Percentiles rank a stretch among this genome's conserved stretches.
Conservation (phyloP, 441 rosid species). For the Adansonia rubrostipa region DNA sequence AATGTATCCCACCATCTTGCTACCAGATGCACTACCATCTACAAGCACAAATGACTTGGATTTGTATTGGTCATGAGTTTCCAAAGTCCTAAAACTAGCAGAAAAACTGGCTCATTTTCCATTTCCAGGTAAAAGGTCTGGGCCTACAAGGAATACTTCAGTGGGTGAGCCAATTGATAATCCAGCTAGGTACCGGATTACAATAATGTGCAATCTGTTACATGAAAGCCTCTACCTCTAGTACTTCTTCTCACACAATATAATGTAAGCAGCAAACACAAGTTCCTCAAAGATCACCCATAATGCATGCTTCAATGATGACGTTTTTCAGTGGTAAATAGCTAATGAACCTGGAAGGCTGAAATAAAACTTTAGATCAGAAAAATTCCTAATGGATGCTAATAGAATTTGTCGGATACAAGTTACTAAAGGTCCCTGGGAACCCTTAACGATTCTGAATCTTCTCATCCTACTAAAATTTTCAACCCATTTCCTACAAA, state of each 20-base stretch:
- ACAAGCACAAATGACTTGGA: too few species aligned
- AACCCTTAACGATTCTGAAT: background rate
- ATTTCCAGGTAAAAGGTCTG: background rate
- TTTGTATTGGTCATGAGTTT: background rate
- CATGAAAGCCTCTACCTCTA: too few species aligned
- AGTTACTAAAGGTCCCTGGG: background rate
- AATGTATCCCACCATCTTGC: background rate
- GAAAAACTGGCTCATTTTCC: background rate
- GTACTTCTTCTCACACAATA: too few species aligned
- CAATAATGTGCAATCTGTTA: too few species aligned
- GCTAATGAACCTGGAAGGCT: too few species aligned
- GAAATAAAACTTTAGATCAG: too few species aligned
- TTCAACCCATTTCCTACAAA: background rate
- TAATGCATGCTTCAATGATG: background rate
- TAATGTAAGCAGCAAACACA: too few species aligned
- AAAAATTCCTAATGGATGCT: too few species aligned
- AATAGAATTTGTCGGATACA: too few species aligned
- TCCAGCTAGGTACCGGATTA: too few species aligned
- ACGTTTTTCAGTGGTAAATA: background rate
- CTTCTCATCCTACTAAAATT: background rate
- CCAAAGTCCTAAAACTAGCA: background rate
- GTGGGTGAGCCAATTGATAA: too few species aligned
- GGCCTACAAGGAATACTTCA: background rate
- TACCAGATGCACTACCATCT: background rate
- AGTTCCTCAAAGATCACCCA: too few species aligned